Conservation (phyloP, 2,329 filamentous ascomycete genomes). For the Fusarium sp. region DNA sequence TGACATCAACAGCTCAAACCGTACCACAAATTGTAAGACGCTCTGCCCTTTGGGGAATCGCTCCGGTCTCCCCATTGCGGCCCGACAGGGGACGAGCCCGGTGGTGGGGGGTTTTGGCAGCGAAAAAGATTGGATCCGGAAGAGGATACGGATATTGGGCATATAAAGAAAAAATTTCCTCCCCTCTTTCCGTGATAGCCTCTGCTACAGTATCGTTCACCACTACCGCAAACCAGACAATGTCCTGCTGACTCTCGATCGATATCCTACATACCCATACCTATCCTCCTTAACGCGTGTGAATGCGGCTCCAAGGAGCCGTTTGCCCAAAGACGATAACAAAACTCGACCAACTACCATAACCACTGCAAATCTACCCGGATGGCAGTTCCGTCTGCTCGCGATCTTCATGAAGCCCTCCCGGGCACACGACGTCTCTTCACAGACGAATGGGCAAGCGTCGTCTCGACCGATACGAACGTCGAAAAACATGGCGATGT, state of each 20-base stretch:
- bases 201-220: not conserved
- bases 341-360: conserved; percentile 6
- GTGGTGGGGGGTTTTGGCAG: conserved; percentile 17
- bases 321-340: conserved; percentile 31
- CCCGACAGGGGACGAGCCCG: conserved; percentile 32
- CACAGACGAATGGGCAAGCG: conserved; percentile 48
- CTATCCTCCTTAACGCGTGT: conserved; percentile 41
- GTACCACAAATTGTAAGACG: conserved; percentile 36
- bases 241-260: conserved; percentile 43
- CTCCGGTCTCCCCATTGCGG: conserved; percentile 40
- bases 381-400: conserved; percentile 42
- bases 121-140: conserved; percentile 20
- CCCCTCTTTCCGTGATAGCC: not conserved
- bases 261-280: conserved; percentile 33
- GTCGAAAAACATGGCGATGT: conserved; percentile 59
- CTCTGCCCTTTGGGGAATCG: conserved; percentile 33
- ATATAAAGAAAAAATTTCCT: conserved; percentile 27
- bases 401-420: conserved; percentile 46
- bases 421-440: conserved; percentile 52
- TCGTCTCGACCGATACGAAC: conserved; percentile 40
- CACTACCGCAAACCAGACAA: conserved; percentile 19
- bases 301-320: conserved; percentile 44
- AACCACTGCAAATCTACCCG: conserved; percentile 18
- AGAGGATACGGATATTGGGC: not conserved
- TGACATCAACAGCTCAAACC: conserved; percentile 41